Evolutionary conservation across 805 yeast species (phyloP).

Genomic region (Zygoascus bituminiphila): DNA sequence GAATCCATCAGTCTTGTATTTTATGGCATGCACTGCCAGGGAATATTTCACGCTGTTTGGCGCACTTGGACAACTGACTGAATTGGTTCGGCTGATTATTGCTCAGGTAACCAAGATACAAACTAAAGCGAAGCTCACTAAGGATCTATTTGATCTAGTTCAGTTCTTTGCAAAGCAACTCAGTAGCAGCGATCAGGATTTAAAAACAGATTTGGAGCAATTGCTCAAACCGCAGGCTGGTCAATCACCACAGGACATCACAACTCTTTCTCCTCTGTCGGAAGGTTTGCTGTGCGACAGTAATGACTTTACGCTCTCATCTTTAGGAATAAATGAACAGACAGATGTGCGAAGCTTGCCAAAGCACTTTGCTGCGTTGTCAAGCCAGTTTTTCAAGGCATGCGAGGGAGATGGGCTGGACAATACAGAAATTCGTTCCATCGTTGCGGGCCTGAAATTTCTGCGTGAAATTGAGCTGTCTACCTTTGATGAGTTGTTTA

Average conservation of each 20-base stretch:
- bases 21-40: conserved; percentile 27
- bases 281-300: conserved; percentile 10
- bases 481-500: conserved; percentile 17
- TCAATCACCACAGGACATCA: conserved; percentile 15
- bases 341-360: conserved; percentile 8
- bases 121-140: conserved; percentile 15
- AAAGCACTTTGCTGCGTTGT: conserved; percentile 7
- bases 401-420: conserved; percentile 6
- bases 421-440: conserved; percentile 10
- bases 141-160: conserved; percentile 19
- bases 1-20: conserved; percentile 41
- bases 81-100: conserved; percentile 15
- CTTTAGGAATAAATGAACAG: conserved; percentile 6
- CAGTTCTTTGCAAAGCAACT: conserved; percentile 14
- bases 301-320: conserved; percentile 2
- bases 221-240: conserved; percentile 12
- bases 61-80: conserved; percentile 17
- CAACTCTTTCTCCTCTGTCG: conserved; percentile 23
- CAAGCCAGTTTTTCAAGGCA: conserved; percentile 10
- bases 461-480: conserved; percentile 18
- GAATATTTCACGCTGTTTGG: conserved; percentile 16
- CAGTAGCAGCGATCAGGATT: conserved; percentile 7
- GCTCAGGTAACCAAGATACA: conserved; percentile 13
- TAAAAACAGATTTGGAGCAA: conserved; percentile 18
- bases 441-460: conserved; percentile 14